Conservation (phyloP, 2,329 filamentous ascomycete species). For the Talaromyces sp. region DNA sequence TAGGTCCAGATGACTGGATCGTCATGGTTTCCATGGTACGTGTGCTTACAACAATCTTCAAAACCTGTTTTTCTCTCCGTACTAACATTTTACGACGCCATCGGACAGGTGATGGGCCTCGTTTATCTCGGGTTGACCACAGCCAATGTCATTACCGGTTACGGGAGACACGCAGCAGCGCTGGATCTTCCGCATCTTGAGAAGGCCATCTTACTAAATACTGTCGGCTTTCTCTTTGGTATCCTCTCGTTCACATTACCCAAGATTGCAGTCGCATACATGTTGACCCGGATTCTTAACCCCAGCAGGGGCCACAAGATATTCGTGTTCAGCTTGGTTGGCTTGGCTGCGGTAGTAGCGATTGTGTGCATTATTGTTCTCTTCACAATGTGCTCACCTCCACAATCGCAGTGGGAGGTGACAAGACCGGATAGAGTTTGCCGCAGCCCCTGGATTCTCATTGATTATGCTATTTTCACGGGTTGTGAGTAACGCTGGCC, state of each 20-base stretch:
- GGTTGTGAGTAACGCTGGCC: constrained; percentile 25
- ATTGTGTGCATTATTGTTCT: constrained; percentile 31
- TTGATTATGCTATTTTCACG: constrained; percentile 34
- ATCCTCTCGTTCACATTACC: constrained; percentile 20
- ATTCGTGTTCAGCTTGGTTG: constrained; percentile 19
- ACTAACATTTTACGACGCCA: not conserved
- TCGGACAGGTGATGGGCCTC: constrained; percentile 28
- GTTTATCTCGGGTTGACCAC: constrained; percentile 29
- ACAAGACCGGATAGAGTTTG: constrained; percentile 23
- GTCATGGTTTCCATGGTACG: constrained; percentile 24
- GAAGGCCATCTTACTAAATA: constrained; percentile 17
- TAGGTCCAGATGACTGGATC: constrained; percentile 33
- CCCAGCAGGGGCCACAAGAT: constrained; percentile 11
- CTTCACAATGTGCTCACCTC: constrained; percentile 36
- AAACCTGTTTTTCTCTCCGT: not conserved
- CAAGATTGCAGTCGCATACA: constrained; percentile 19
- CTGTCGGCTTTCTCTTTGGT: constrained; percentile 19
- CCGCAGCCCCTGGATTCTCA: constrained; percentile 27
- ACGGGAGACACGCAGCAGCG: constrained; percentile 31
- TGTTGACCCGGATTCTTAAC: constrained; percentile 19
- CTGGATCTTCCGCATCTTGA: constrained; percentile 19
- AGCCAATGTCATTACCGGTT: constrained; percentile 32
- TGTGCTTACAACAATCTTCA: not conserved
- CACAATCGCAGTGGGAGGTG: constrained; percentile 31
- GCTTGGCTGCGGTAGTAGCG: constrained; percentile 23